Percentiles rank a stretch among this genome's conserved stretches.
phyloP scores from a whole-genome alignment of 495 filamentous ascomycete species.

The Penicillium alfredii region DNA sequence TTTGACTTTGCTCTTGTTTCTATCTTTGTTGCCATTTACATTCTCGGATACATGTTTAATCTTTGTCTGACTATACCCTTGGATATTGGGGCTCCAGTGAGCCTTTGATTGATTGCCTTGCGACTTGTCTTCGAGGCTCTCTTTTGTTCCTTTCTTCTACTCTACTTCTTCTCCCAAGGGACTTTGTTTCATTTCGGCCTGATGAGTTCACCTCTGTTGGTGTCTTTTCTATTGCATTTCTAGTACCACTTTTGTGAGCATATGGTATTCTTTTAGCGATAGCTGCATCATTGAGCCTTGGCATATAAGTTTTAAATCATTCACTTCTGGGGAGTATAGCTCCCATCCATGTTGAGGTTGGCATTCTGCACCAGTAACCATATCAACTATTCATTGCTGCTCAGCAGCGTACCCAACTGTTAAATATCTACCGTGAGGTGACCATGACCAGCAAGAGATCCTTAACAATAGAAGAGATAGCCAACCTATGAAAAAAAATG shows the following conservation, averaged over 20 bases:
- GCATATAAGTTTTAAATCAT: constrained; percentile 6
- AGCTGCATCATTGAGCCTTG: constrained; percentile 4
- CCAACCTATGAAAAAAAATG: neutral
- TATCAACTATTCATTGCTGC: neutral
- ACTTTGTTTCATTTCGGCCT: no score
- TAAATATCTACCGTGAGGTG: constrained; percentile 1
- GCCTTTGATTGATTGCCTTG: no score
- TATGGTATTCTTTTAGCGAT: constrained; percentile 13
- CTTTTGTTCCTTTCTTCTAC: no score
- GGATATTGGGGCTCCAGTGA: no score
- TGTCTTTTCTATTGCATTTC: no score
- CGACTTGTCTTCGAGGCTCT: neutral
- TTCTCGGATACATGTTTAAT: neutral
- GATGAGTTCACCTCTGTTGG: no score
- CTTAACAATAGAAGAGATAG: neutral
- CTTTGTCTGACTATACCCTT: constrained; percentile 15
- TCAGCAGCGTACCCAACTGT: neutral
- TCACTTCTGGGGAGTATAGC: constrained; percentile 1
- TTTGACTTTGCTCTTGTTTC: neutral
- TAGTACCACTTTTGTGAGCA: no score
- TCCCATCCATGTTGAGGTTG: neutral
- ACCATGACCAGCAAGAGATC: neutral
- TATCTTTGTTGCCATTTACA: neutral
- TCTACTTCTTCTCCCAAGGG: no score
- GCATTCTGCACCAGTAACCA: no score